phyloP scores from a whole-genome alignment of 2,329 filamentous ascomycete genomes.

The Knufia fluminis region DNA sequence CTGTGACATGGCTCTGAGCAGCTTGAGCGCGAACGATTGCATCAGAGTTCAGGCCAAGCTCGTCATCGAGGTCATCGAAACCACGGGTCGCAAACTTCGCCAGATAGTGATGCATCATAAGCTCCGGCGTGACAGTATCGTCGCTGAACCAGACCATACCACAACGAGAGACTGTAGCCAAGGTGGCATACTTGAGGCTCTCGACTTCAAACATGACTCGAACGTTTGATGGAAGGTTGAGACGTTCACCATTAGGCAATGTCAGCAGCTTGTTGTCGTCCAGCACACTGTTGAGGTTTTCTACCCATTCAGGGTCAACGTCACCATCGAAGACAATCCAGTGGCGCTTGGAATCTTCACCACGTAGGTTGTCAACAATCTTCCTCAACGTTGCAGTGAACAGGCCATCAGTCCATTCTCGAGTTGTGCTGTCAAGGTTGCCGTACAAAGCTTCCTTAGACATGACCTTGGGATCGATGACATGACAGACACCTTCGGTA shows the following conservation, averaged over 20 bases:
- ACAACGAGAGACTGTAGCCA: constrained; percentile 97
- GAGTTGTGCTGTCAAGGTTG: constrained; percentile 87
- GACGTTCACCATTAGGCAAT: constrained; percentile 91
- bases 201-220: constrained; percentile 99
- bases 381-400: constrained; percentile 97
- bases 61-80: constrained; percentile 94
- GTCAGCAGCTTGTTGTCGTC: constrained; percentile 98
- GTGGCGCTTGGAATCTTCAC: constrained; percentile 91
- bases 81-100: constrained; percentile 69
- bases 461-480: constrained; percentile 99
- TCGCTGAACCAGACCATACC: constrained; percentile 99
- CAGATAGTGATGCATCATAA: constrained; percentile 90
- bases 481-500: constrained; percentile 87
- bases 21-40: constrained; percentile 68
- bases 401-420: constrained; percentile 97
- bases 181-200: constrained; percentile 89
- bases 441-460: constrained; percentile 97
- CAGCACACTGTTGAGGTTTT: constrained; percentile 98
- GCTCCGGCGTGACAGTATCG: constrained; percentile 83
- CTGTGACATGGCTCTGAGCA: constrained; percentile 69
- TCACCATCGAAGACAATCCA: constrained; percentile 99
- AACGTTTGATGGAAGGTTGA: constrained; percentile 87
- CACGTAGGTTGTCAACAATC: constrained; percentile 96
- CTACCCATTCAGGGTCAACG: constrained; percentile 98
- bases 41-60: constrained; percentile 66